Evolutionary conservation across 306 rosid genomes (phyloP), one percentile per base, ranked within the genome.

Genomic region (Alnus glutinosa): DNA sequence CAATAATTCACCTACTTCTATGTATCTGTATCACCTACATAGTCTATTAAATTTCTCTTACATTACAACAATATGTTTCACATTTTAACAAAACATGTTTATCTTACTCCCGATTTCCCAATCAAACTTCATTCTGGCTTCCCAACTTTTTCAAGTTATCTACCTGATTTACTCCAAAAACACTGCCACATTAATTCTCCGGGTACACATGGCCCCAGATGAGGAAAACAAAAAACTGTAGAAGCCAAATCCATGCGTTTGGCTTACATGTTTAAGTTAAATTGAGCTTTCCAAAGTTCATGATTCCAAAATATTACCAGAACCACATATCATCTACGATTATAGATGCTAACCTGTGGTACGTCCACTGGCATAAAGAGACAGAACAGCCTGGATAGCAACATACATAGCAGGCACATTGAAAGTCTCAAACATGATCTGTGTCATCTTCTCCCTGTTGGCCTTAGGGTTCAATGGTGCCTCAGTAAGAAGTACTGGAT

Each of bases 401-500:
- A 88, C 91, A 77, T 86, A 88, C 89, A 86, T 88, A 19, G 91
- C 91, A 58, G 91, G 91, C 71, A 88, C 91, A 71, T 88, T 86
- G 83, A 88, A 88, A 32, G 91, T 88, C 77, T 88, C 91, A 52
- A 88, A 88, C 91, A 89, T 89, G 72, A 89, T 89, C 77, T 89
- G 93, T 57, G 93, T 89, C 93, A 89, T 87, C 93, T 89, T 89
- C 86, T 89, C 93, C 84, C 93, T 89, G 80, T 89, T 89, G 73
- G 93, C 91, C 84, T 89, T 89, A 59, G 93, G 93, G 77, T 89
- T 89, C 54, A 89, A 91, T 19, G 93, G 93, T 36, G 93, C 93
- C 84, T 89, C 93, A 2, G 93, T 89, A 81, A 89, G 93, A 84
- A 89, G 93, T 48, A 89, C 85, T 5, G 93, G 93, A 78, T 89